These are phyloP conservation scores for Candida krabiensis DNA, from an alignment of 805 yeast genomes.

Conservation along the genomic window DNA sequence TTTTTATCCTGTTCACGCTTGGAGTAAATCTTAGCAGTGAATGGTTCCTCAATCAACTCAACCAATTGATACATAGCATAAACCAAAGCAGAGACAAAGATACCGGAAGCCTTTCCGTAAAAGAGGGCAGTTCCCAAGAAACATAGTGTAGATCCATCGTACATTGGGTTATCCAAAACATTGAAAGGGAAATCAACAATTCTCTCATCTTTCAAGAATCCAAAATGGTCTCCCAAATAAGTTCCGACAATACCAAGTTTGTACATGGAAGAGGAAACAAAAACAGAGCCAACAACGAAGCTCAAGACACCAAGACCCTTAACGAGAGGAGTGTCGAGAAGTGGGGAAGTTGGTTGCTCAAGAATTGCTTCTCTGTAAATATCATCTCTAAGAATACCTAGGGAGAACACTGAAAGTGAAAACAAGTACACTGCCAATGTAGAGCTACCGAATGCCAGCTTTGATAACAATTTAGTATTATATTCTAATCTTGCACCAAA, in stretches of 20 bases:
- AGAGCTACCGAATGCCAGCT: conserved; percentile 63
- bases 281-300: conserved; percentile 72
- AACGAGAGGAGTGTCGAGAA: conserved; percentile 42
- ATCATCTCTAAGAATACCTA: conserved; percentile 82
- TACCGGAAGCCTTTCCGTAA: conserved; percentile 88
- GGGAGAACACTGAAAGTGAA: conserved; percentile 78
- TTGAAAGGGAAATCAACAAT: conserved; percentile 94
- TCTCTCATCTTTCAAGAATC: conserved; percentile 86
- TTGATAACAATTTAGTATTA: conserved; percentile 73
- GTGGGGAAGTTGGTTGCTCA: conserved; percentile 65
- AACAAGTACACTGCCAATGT: conserved; percentile 80
- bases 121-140: conserved; percentile 89
- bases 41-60: conserved; percentile 89
- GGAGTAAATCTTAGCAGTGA: conserved; percentile 90
- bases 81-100: conserved; percentile 70
- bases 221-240: conserved; percentile 95
- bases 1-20: conserved; percentile 46
- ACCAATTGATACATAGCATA: conserved; percentile 82
- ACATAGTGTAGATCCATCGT: conserved; percentile 85
- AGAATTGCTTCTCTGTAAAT: conserved; percentile 69
- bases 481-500: conserved; percentile 86
- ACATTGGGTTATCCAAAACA: conserved; percentile 92
- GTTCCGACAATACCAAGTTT: conserved; percentile 95
- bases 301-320: conserved; percentile 47
- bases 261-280: conserved; percentile 86